These are phyloP conservation scores for Pseudoscleropodium purum DNA, from an alignment of 225 moss, liverwort and hornwort species.

Conservation along the genomic window DNA sequence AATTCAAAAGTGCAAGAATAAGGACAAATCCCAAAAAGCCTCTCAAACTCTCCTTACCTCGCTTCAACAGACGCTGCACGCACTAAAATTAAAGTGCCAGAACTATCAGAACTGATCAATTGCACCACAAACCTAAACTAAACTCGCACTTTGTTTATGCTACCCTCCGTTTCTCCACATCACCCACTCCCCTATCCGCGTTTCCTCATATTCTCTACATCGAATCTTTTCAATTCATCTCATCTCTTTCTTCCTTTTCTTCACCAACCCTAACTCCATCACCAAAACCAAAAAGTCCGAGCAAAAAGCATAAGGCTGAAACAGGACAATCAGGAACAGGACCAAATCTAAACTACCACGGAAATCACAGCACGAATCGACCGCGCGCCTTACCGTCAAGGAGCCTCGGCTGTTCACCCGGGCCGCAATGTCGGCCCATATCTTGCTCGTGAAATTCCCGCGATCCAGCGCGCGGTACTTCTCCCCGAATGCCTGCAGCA, in stretches of 20 bases:
- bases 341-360: no score
- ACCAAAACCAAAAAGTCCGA: not conserved
- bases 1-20: not conserved
- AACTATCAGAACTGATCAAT: not conserved
- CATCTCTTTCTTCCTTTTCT: not conserved
- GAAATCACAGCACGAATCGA: not conserved
- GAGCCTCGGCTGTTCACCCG: constrained; percentile 32
- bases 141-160: not conserved
- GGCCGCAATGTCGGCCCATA: constrained; percentile 50
- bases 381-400: not conserved
- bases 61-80: not conserved
- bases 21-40: not conserved
- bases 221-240: not conserved
- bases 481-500: constrained; percentile 50
- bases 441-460: constrained; percentile 58
- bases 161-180: not conserved
- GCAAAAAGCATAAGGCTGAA: not conserved
- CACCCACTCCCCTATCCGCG: not conserved
- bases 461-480: constrained; percentile 50
- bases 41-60: not conserved
- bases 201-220: not conserved
- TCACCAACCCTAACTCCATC: not conserved
- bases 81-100: not conserved
- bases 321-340: not conserved
- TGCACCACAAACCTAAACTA: not conserved